Evolutionary conservation across 495 filamentous ascomycete genomes (phyloP).

Genomic region (Daldinia grandis): DNA sequence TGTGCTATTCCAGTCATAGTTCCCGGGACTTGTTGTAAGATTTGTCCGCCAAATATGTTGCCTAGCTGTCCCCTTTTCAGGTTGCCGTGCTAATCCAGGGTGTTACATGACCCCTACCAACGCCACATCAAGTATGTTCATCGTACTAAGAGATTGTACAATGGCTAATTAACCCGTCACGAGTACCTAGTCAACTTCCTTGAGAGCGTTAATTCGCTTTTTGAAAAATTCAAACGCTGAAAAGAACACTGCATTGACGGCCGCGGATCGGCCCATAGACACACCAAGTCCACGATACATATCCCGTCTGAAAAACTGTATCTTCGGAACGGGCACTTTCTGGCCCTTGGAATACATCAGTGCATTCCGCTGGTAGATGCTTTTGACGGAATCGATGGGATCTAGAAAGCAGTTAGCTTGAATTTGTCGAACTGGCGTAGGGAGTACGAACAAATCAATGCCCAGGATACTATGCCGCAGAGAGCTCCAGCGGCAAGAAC

Average conservation of each 20-base stretch:
- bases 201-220: conserved; percentile 69
- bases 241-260: conserved; percentile 81
- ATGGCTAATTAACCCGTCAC: conserved; percentile 7
- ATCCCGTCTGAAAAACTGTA: conserved; percentile 73
- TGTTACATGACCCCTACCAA: conserved; percentile 23
- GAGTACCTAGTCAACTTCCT: conserved; percentile 46
- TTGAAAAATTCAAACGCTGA: conserved; percentile 80
- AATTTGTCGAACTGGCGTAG: conserved; percentile 3
- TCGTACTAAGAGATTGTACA: conserved; percentile 30
- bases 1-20: conserved; percentile 27
- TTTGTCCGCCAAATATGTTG: conserved; percentile 31
- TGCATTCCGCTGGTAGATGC: conserved; percentile 81
- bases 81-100: conserved; percentile 24
- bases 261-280: conserved; percentile 77
- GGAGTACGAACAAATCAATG: conserved; percentile 66
- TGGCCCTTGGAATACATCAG: conserved; percentile 70
- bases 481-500: conserved; percentile 78
- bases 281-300: conserved; percentile 83
- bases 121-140: conserved; percentile 29
- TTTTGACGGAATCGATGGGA: conserved; percentile 85
- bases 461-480: conserved; percentile 84
- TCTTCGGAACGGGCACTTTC: conserved; percentile 68
- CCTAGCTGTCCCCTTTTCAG: conserved; percentile 29
- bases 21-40: conserved; percentile 20
- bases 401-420: conserved; percentile 52